A percentile compares a stretch with the other conserved stretches of the same genome.
These are phyloP conservation scores for Trifolium pratense DNA, from an alignment of 306 rosid species.

Conservation along the genomic window DNA sequence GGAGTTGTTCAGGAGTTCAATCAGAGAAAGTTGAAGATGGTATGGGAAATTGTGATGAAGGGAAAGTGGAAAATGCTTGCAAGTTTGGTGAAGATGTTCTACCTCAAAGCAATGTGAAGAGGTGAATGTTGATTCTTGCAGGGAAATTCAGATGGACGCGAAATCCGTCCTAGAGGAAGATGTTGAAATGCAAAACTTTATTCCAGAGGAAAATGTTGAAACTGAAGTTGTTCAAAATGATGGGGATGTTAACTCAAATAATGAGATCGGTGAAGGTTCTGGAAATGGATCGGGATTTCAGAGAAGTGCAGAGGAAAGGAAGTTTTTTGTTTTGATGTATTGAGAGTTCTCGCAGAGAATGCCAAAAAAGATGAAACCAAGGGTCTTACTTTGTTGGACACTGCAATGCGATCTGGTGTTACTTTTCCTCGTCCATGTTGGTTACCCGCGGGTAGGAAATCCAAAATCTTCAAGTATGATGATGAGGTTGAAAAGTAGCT, in stretches of 20 bases:
- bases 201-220: too few species aligned
- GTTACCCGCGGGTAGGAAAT: constrained; percentile 33
- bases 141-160: not conserved
- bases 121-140: not conserved
- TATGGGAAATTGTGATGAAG: not conserved
- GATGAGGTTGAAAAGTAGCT: not conserved
- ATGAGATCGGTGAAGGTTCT: constrained; percentile 28
- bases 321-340: constrained; percentile 22
- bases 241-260: not conserved
- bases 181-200: not conserved
- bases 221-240: not conserved
- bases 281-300: not conserved
- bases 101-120: not conserved
- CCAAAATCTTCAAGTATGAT: not conserved
- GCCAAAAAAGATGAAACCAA: not conserved
- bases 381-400: constrained; percentile 30
- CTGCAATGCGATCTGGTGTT: constrained; percentile 39
- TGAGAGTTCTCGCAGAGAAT: constrained; percentile 26
- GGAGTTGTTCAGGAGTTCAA: not conserved
- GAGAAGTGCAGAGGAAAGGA: not conserved
- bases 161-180: not conserved
- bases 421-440: constrained; percentile 49
- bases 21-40: not conserved
- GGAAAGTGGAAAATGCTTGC: not conserved
- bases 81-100: not conserved